Base-by-base conservation (phyloP, 192 early-diverging fungal genomes). In the Backusella australiensis region DNA sequence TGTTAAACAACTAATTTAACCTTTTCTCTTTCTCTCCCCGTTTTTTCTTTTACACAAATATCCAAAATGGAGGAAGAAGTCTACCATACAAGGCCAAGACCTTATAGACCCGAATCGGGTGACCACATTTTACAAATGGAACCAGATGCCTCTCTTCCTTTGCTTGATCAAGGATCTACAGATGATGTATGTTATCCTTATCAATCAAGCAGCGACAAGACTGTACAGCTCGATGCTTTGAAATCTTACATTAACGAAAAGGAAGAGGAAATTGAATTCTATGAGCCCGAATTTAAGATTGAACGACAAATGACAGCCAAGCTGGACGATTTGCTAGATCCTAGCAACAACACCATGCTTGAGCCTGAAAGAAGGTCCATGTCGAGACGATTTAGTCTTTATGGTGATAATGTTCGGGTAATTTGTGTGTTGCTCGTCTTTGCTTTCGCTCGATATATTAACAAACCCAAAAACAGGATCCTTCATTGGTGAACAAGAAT, bases 331-430 rank as follows among this genome's bases (percentile, higher is more conserved):
- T 32, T 71, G 32, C 17, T 71, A 6, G 70, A 71, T 42, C 23
- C 56, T 29, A 63, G 9, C 29, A 56, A 56, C 9, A 1, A 23
- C n/a, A 56, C n/a, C 21, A 26, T 29, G 0, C 23, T 26, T 12
- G 56, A 63, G 11, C 21, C 56, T 63, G 70, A 71, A 4, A 44
- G 26, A 34, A 26, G 41, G 2, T 44, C 39, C 19, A 46, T 49
- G 26, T 44, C 70, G 14, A 71, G 70, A 21, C 42, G 23, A 26
- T 71, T 42, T 34, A 71, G 70, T 71, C 29, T 46, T 6, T 71
- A 71, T 71, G 70, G 70, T 17, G 70, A 71, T 49, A 71, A 44
- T 17, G 39, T 71, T 26, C 35, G 29, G 39, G 70, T 71, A 44
- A 46, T 8, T 42, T 26, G 19, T 4, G 4, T 53, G 3, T 53